Evolutionary conservation across 2,329 filamentous ascomycete genomes (phyloP), one percentile per base, ranked within the genome.

Genomic region (Penicillium sp.): DNA sequence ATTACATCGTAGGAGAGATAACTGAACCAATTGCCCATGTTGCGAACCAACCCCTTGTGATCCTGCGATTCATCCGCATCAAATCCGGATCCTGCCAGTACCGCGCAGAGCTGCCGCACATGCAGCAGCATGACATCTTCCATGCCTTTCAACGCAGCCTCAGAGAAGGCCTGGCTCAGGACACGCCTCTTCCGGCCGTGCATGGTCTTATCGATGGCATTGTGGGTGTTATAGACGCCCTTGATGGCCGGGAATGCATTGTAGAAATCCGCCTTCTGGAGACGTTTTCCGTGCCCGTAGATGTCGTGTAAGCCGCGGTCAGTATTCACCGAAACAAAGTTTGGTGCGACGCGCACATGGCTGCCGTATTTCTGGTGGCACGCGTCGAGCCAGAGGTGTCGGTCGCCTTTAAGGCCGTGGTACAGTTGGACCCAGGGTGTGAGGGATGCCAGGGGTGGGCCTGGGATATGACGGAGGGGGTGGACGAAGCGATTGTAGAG

Each of bases 291-390:
- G 36, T 73, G 69, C 1, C 72, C 70, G 48, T 75, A 75, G 46
- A 75, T 75, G 39, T 74, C 72, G 50, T 69, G 66, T 4, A 71
- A 56, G 4, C 88, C 87, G 7, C 81, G 80, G 54, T 81, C 82
- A 48, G 84, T 86, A 78, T 94, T 93, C 75, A 95, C 84, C 1
- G 86, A 90, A 34, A 96, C 75, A 54, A 83, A 84, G 70, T 91
- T 90, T 37, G 90, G 90, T 0, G 88, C 88, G 59, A 88, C 89
- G 23, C 90, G 88, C n/a, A 93, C 87, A 44, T 84, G 64, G 13
- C 54, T 62, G 4, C 88, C 89, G 64, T 95, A 91, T 66, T 81
- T 80, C 60, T 86, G 75, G 68, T 95, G 90, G 60, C 87, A 78
- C 24, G 81, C 78, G 75, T 85, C 85, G 63, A 91, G 86, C 64